Evolutionary conservation across 2,329 filamentous ascomycete species (phyloP), one percentile per base, ranked within the genome.

Genomic region (Sclerotinia minor): DNA sequence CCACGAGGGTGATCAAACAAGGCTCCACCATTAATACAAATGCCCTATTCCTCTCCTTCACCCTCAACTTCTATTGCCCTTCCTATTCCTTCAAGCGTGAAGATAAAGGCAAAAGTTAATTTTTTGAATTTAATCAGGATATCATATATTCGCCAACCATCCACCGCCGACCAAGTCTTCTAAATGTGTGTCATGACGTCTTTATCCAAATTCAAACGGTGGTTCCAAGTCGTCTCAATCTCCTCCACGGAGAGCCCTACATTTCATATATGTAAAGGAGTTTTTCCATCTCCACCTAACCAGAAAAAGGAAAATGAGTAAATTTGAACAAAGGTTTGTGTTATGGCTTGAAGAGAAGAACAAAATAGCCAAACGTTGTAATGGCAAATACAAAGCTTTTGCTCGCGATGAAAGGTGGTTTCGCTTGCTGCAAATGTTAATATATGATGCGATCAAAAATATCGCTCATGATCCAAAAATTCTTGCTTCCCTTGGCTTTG

Each of bases 141-240:
- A 64, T 64, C 60, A 65, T 65, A 65, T 58, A 58, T 65, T 65
- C 64, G 64, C 60, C 60, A 53, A 26, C 41, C 64, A 65, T 58
- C 44, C 29, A 55, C 60, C 60, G 41, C 35, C 64, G 41, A 65
- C 29, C 53, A 44, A 35, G 29, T 57, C 64, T 65, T 65, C 64
- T 58, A 65, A 59, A 50, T 61, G 29, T 58, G 35, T 58, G 53
- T 57, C 64, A 65, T 58, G 41, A 65, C 58, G 58, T 65, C 64
- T 44, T 29, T 54, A 64, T 50, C 11, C 49, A 64, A 41, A 64
- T 57, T 53, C 52, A 47, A 47, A 32, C 35, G 45, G 59, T 26
- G 59, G 15, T 50, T 35, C 45, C 59, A 50, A 60, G 47, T 49
- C 58, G 44, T 50, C 45, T 45, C 59, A 61, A 38, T 50, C 29